Evolutionary conservation across 2,329 filamentous ascomycete genomes (phyloP).

Genomic region (Aspergillus puulaauensis): DNA sequence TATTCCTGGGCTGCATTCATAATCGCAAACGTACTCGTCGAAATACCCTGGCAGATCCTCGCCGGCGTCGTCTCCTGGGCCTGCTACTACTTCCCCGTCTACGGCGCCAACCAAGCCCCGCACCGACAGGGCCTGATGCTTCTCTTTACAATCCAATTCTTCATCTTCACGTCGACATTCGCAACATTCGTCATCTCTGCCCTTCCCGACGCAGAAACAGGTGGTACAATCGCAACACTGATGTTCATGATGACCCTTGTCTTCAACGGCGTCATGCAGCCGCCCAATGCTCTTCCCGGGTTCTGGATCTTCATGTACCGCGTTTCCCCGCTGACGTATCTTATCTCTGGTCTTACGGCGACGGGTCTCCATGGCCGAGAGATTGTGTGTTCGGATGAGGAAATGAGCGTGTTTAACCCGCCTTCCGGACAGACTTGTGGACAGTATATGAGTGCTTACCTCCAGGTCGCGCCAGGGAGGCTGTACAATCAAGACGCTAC

Average conservation of each 20-base stretch:
- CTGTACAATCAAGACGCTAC: constrained; percentile 53
- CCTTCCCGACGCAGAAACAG: constrained; percentile 72
- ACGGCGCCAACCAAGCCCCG: constrained; percentile 57
- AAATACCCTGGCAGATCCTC: constrained; percentile 80
- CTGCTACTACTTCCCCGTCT: constrained; percentile 81
- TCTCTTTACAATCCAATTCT: constrained; percentile 71
- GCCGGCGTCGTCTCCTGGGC: constrained; percentile 74
- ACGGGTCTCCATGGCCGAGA: constrained; percentile 66
- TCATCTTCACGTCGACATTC: constrained; percentile 80
- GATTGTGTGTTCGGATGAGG: constrained; percentile 67
- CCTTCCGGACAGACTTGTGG: constrained; percentile 58
- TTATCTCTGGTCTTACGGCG: constrained; percentile 70
- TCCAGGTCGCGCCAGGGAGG: constrained; percentile 52
- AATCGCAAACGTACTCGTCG: constrained; percentile 77
- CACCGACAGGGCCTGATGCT: constrained; percentile 78
- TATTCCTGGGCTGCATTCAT: constrained; percentile 87
- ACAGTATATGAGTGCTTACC: constrained; percentile 58
- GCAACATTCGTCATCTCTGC: constrained; percentile 74
- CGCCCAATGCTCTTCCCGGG: constrained; percentile 60
- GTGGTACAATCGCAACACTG: constrained; percentile 73
- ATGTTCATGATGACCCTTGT: constrained; percentile 71
- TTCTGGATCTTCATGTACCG: constrained; percentile 89
- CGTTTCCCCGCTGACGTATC: constrained; percentile 78
- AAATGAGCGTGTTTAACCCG: constrained; percentile 67
- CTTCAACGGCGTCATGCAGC: constrained; percentile 71